Evolutionary conservation across 2,329 filamentous ascomycete species (phyloP), one percentile per base, ranked within the genome.

Genomic region (Colletotrichum caudatum): DNA sequence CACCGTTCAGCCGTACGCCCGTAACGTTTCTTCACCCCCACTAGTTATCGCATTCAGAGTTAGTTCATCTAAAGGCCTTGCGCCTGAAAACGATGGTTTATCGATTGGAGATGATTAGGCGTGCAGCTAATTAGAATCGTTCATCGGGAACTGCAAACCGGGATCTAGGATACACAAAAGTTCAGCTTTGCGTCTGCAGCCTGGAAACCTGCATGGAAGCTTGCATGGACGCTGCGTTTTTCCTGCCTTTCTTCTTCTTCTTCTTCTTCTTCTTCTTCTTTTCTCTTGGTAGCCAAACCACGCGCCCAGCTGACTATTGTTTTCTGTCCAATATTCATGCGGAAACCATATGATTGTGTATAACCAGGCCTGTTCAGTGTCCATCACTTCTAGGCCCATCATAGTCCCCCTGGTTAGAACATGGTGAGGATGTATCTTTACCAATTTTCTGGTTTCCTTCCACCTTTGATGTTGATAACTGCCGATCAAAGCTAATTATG

Each of bases 141-240:
- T n/a, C 39, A 69, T 60, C 39, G 46, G n/a, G 37, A 29, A 11
- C 29, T 26, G 2, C 46, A 56, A 54, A 29, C 29, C 54, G 16
- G 37, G 35, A 69, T 69, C 65, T 64, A 8, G 48, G 41, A n/a
- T 50, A 9, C 23, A 51, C 26, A 53, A 23, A 18, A n/a, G 18
- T 58, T 64, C 59, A 37, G 18, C 44, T 56, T 41, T 64, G 69
- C 63, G 69, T 48, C 69, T 69, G 33, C 54, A 60, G 65, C 33
- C 23, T n/a, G 26, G n/a, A 60, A 48, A 39, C 44, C 23, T 20
- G 46, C 39, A 44, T 60, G 35, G 35, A 8, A 9, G 9, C 29
- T 29, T 29, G 2, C 29, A 29, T 16, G 9, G 56, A 18, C 44
- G 20, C 41, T 66, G 33, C 53, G 39, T 57, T 57, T 57, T 23